Evolutionary conservation across 257 asterid genomes (phyloP), one percentile per base, ranked within the genome.

Genomic region (Nicotiana otophora): DNA sequence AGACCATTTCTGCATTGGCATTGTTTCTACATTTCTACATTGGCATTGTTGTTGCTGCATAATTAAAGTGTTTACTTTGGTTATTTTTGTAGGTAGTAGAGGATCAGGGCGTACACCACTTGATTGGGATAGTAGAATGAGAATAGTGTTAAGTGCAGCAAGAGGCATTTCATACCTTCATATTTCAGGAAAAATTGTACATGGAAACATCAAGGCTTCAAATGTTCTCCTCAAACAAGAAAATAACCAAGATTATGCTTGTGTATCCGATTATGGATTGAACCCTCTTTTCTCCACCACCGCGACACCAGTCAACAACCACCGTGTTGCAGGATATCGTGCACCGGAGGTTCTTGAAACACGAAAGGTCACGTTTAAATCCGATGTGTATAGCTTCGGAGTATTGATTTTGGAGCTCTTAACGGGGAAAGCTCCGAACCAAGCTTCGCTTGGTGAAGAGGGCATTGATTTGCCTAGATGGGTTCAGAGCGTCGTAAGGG

Each of bases 71-170:
- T 51, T 26, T 1, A 1, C 11, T 74, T 1, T 64, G 78, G 55
- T 66, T n/a, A 53, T 26, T 53, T 81, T 58, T 81, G 19, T 81
- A 96, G 99, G 99, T 11, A 96, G 97, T 75, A 89, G 99, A 88
- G 99, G 99, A 36, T 96, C 99, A 1, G 99, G 99, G 2, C 98
- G 97, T 6, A 91, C 97, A 36, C 98, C 98, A 23, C 91, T 96
- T 34, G 99, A 93, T 87, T 96, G 99, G 99, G 98, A 96, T 67
- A 91, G 84, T 85, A 83, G 99, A 53, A 88, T 92, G 89, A 93
- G 87, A 70, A 89, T 96, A 48, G 98, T 98, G 64, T 36, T 85
- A 80, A 86, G 91, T 82, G 89, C 98, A 0, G 98, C 98, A 12
- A 90, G 97, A 87, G 98, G 99, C 20, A 89, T 96, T 48, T 87